Conservation (phyloP, 495 filamentous ascomycete genomes). For the Evansstolkia leycettana region DNA sequence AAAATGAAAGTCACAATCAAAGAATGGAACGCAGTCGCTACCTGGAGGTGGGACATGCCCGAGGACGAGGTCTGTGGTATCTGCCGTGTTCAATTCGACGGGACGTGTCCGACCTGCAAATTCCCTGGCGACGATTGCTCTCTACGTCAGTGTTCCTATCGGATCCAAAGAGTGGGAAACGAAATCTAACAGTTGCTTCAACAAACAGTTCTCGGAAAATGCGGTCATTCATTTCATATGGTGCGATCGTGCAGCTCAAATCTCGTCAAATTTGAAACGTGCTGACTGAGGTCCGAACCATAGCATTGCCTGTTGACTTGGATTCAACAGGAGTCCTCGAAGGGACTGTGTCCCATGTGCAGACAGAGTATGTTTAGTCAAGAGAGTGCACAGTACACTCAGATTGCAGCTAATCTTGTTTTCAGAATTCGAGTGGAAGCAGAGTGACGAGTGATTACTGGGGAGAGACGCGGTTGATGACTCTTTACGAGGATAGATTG, state of each 20-base stretch:
- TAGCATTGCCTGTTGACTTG: slow-evolving; percentile 94
- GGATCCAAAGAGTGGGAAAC: no score
- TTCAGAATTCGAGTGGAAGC: slow-evolving; percentile 60
- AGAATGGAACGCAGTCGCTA: slow-evolving; percentile 85
- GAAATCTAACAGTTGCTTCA: background rate
- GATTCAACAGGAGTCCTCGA: slow-evolving; percentile 88
- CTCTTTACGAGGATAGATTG: no score
- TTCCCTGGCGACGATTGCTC: slow-evolving; percentile 94
- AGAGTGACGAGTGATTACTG: slow-evolving; percentile 29
- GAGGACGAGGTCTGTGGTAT: slow-evolving; percentile 98
- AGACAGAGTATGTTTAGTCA: slow-evolving; percentile 63
- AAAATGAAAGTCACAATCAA: slow-evolving; percentile 90
- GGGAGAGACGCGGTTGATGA: background rate
- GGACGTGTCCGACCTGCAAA: slow-evolving; percentile 95
- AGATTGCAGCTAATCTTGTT: slow-evolving; percentile 16
- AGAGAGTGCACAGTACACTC: no score
- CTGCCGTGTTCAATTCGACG: slow-evolving; percentile 95
- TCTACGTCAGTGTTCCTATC: slow-evolving; percentile 47
- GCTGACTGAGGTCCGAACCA: slow-evolving; percentile 4
- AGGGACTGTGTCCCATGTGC: slow-evolving; percentile 96
- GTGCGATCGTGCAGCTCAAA: slow-evolving; percentile 32
- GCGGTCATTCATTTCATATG: slow-evolving; percentile 96
- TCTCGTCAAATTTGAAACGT: slow-evolving; percentile 7
- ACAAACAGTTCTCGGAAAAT: slow-evolving; percentile 74
- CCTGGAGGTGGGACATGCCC: slow-evolving; percentile 96